Evolutionary conservation across 345 rosid species (phyloP).

Genomic region (Euphorbia peplus): DNA sequence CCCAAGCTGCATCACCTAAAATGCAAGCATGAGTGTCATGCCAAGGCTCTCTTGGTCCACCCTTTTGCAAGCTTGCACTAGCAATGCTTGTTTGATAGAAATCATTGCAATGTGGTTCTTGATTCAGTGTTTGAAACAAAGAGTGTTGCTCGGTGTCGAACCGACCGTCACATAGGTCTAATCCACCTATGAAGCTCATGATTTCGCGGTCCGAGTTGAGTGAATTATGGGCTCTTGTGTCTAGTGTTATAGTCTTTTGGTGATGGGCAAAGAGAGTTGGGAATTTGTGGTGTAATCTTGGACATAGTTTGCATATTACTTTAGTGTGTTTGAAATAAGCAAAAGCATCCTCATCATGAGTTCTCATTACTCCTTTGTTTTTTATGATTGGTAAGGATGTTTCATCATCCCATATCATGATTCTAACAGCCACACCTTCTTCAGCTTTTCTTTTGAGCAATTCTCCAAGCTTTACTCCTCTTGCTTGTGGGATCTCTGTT

Average conservation of each 20-base stretch:
- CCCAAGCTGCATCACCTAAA: conserved; percentile 72
- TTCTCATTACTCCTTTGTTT: conserved; percentile 78
- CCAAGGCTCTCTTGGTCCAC: conserved; percentile 97
- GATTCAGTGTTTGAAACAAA: conserved; percentile 57
- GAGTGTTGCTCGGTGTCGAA: conserved; percentile 85
- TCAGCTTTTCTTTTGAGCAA: conserved; percentile 63
- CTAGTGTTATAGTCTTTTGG: conserved; percentile 75
- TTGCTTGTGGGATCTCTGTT: conserved; percentile 57
- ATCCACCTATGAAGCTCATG: conserved; percentile 77
- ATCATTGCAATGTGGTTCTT: conserved; percentile 39
- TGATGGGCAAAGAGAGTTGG: conserved; percentile 85
- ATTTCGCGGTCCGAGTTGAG: conserved; percentile 48
- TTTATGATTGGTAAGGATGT: conserved; percentile 70
- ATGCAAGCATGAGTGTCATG: conserved; percentile 75
- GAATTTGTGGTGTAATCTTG: conserved; percentile 62
- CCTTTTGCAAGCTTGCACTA: conserved; percentile 64
- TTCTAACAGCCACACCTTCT: conserved; percentile 86
- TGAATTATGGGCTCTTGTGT: conserved; percentile 28
- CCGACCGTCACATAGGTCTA: conserved; percentile 79
- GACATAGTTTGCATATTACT: conserved; percentile 65
- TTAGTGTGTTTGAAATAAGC: conserved; percentile 63
- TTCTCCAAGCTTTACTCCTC: conserved; percentile 70
- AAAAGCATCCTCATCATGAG: conserved; percentile 61
- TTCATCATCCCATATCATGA: conserved; percentile 87
- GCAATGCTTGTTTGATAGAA: conserved; percentile 70